Evolutionary conservation across 2,329 filamentous ascomycete genomes (phyloP), one percentile per base, ranked within the genome.

Genomic region (Arachnomyces sp.): DNA sequence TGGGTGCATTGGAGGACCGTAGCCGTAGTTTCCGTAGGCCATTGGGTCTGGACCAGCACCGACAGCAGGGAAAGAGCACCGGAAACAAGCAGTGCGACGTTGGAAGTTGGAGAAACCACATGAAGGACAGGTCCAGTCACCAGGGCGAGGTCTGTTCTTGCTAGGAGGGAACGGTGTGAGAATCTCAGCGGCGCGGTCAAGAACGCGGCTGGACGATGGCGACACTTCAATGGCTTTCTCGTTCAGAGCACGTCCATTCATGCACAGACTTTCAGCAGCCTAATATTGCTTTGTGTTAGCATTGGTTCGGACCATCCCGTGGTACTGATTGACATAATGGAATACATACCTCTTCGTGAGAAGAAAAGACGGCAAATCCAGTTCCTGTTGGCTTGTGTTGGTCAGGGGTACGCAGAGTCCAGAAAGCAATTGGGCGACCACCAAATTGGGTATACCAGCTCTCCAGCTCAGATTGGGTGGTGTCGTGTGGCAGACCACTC

Each of bases 71-170:
- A 93, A 98, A 1, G 89, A 95, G 73, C 92, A 98, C 54, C 92
- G 85, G 84, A 98, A 98, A 68, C 92, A 98, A 38, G 90, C 92
- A 13, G 92, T 96, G 53, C 92, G 86, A 56, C 92, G 86, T 69
- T 98, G 92, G 73, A 98, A 98, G 75, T 98, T 98, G 56, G 88
- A 95, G 71, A 98, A 98, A 45, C 92, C 92, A 59, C 92, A 98
- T 38, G 89, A 95, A 34, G 92, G 92, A 72, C 92, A 98, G 44
- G 90, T 96, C 92, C 92, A 98, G 67, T 98, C 92, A 62, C 92
- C 92, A 30, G 92, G 92, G 43, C 92, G 84, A 46, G 92, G 92
- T 32, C 92, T 82, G 68, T 98, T 98, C 77, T 98, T 98, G 69
- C 89, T 95, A 1, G 92, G 92, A 38, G 92, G 92, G 73, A 98